Percentiles rank a stretch among this genome's conserved stretches.
Evolutionary conservation across 495 filamentous ascomycete species (phyloP).

Genomic region (Sordaria brevicollis): DNA sequence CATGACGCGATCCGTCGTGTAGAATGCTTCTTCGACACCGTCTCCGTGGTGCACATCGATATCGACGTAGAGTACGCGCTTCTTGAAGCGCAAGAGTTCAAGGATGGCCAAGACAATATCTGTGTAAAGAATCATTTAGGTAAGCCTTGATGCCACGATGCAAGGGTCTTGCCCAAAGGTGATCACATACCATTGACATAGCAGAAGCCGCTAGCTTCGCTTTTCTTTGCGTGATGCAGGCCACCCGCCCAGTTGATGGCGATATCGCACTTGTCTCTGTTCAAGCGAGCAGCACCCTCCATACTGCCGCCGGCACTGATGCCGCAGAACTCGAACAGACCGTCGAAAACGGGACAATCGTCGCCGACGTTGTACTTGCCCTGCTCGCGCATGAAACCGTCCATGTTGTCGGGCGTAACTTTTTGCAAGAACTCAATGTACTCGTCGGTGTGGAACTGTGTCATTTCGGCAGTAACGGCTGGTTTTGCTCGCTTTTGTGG

Average conservation of each 20-base stretch:
- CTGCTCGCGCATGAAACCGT: conserved; percentile 82
- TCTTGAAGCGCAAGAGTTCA: conserved; percentile 75
- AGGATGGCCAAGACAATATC: conserved; percentile 95
- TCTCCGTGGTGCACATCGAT: conserved; percentile 98
- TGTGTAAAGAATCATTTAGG: conserved; percentile 21
- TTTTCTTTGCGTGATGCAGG: conserved; percentile 94
- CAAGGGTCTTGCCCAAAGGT: background rate
- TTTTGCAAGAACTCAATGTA: conserved; percentile 97
- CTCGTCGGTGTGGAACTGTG: conserved; percentile 98
- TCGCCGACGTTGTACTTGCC: conserved; percentile 96
- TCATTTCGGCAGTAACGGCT: conserved; percentile 93
- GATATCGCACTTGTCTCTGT: conserved; percentile 90
- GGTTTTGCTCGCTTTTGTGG: conserved; percentile 78
- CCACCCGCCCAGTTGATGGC: conserved; percentile 99
- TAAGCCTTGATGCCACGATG: background rate
- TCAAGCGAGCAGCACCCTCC: conserved; percentile 88
- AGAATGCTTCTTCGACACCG: conserved; percentile 95
- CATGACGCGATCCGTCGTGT: conserved; percentile 90
- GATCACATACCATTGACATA: conserved; percentile 77
- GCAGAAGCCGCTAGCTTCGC: conserved; percentile 90
- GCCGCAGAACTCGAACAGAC: conserved; percentile 95
- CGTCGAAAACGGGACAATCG: conserved; percentile 96
- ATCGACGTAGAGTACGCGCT: conserved; percentile 92
- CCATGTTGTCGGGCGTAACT: conserved; percentile 99
- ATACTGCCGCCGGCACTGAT: conserved; percentile 96